phyloP scores from a whole-genome alignment of 2,329 filamentous ascomycete genomes.

The Aspergillus eucalypticola region DNA sequence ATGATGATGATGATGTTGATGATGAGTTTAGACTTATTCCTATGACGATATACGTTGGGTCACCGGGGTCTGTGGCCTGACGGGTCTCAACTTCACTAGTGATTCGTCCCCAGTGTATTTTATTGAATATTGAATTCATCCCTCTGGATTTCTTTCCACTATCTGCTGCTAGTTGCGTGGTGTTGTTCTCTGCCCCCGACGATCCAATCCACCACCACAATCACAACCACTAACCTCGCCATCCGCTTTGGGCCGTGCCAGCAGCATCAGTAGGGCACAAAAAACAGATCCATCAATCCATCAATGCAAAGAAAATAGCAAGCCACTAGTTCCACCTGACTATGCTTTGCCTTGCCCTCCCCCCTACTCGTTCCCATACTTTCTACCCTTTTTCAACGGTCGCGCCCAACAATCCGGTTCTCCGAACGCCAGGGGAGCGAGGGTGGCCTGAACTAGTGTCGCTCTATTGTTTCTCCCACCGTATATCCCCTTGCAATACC shows the following conservation, averaged over 20 bases:
- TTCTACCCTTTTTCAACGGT: slow-evolving; percentile 11
- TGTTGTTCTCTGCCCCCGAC: neutral
- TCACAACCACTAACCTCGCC: neutral
- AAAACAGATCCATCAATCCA: neutral
- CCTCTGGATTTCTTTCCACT: neutral
- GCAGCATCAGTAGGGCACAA: slow-evolving; percentile 5
- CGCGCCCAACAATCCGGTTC: slow-evolving; percentile 3
- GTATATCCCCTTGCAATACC: slow-evolving; percentile 88
- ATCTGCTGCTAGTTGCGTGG: neutral
- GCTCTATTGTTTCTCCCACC: slow-evolving; percentile 61
- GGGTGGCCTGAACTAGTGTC: slow-evolving; percentile 28
- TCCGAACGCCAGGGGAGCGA: no score
- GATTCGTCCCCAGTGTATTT: neutral
- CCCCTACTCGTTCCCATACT: no score
- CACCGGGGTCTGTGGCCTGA: neutral
- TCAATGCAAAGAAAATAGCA: no score
- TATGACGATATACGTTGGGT: neutral
- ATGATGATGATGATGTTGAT: no score
- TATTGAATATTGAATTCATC: neutral
- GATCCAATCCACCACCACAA: neutral
- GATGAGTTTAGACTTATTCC: neutral
- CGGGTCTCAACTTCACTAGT: neutral
- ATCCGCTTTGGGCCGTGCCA: slow-evolving; percentile 4
- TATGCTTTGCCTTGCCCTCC: neutral
- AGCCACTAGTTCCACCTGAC: neutral